Conservation (phyloP, 768 basidiomycete species). For the Boletus pseudo-olivaceus region DNA sequence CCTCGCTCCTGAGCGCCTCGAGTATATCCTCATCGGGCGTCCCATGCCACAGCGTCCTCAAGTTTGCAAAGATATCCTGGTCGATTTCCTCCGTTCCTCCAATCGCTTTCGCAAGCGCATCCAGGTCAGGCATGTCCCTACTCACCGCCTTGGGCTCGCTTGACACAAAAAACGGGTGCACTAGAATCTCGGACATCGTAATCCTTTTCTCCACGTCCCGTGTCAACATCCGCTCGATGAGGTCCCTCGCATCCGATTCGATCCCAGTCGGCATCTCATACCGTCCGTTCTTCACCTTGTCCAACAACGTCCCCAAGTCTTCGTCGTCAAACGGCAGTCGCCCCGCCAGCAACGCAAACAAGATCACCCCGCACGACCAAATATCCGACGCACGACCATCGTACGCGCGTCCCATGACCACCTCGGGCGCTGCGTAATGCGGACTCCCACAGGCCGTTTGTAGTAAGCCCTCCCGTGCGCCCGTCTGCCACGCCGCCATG, state of each 20-base stretch:
- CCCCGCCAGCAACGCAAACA: conserved; percentile 85
- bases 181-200: conserved; percentile 74
- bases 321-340: conserved; percentile 93
- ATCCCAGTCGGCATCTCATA: conserved; percentile 75
- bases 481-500: conserved; percentile 90
- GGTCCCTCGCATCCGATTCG: conserved; percentile 65
- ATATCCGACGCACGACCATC: conserved; percentile 88
- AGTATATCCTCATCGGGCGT: conserved; percentile 71
- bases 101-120: conserved; percentile 68
- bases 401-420: conserved; percentile 79
- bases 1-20: conserved; percentile 57
- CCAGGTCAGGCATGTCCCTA: conserved; percentile 54
- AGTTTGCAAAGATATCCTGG: conserved; percentile 82
- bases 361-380: conserved; percentile 95
- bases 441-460: conserved; percentile 91
- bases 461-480: conserved; percentile 53
- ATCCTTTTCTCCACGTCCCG: conserved; percentile 73
- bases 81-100: conserved; percentile 67
- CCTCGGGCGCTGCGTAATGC: conserved; percentile 93
- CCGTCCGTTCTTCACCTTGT: conserved; percentile 71
- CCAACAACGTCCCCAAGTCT: conserved; percentile 69
- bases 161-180: conserved; percentile 75
- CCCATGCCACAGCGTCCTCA: conserved; percentile 90
- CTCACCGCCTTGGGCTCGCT: conserved; percentile 43
- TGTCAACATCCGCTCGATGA: conserved; percentile 78